A percentile compares a stretch with the other conserved stretches of the same genome.
Evolutionary conservation across 2,329 filamentous ascomycete genomes (phyloP).

Genomic region (Furcasterigmium sp.): DNA sequence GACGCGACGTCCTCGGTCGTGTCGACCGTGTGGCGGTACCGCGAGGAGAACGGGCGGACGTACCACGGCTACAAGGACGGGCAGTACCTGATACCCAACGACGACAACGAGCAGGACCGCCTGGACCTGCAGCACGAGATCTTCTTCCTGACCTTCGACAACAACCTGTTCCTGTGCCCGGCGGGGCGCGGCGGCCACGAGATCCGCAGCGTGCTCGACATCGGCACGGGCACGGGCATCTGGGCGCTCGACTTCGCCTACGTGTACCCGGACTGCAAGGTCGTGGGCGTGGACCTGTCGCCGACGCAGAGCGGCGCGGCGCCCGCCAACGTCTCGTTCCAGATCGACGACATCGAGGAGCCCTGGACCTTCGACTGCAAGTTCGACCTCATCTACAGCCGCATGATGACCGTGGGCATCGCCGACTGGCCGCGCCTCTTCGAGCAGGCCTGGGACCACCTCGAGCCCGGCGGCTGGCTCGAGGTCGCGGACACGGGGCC

Average conservation of each 20-base stretch:
- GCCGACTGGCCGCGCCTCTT: slow-evolving; percentile 28
- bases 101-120: slow-evolving; percentile 18
- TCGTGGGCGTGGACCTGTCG: slow-evolving; percentile 35
- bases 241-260: slow-evolving; percentile 38
- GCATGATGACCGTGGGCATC: slow-evolving; percentile 31
- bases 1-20: slow-evolving; percentile 17
- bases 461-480: slow-evolving; percentile 37
- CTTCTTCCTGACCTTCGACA: slow-evolving; percentile 18
- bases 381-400: slow-evolving; percentile 31
- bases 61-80: slow-evolving; percentile 28
- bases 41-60: slow-evolving; percentile 32
- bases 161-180: slow-evolving; percentile 15
- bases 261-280: slow-evolving; percentile 5
- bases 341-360: slow-evolving; percentile 27
- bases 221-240: slow-evolving; percentile 43
- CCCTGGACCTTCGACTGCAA: slow-evolving; percentile 21
- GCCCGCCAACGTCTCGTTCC: slow-evolving; percentile 38
- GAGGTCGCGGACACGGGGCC: slow-evolving; percentile 35
- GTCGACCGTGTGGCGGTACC: slow-evolving; percentile 30
- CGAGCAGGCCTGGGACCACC: slow-evolving; percentile 26
- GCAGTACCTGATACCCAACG: slow-evolving; percentile 19
- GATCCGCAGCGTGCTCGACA: slow-evolving; percentile 29
- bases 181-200: slow-evolving; percentile 7
- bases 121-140: slow-evolving; percentile 23
- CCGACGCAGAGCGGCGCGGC: slow-evolving; percentile 39